phyloP scores from a whole-genome alignment of 257 asterid species.

The Primulina eburnea region DNA sequence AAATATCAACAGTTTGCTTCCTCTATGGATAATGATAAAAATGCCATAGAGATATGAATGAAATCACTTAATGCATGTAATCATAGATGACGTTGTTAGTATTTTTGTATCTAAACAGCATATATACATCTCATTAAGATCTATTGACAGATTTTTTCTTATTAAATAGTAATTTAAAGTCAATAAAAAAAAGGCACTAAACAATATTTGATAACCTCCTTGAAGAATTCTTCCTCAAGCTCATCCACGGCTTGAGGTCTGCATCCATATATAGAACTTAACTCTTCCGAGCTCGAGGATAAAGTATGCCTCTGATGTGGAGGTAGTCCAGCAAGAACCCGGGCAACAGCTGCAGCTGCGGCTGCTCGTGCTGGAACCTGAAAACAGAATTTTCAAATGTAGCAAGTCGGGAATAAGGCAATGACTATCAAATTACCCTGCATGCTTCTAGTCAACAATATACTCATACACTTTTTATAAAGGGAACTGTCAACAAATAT shows the following conservation, averaged over 20 bases:
- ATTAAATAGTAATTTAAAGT: slow-evolving; percentile 10
- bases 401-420: slow-evolving; percentile 13
- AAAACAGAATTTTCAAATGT: slow-evolving; percentile 17
- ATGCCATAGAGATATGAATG: not conserved
- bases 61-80: slow-evolving; percentile 19
- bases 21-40: slow-evolving; percentile 18
- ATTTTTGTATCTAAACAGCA: slow-evolving; percentile 1
- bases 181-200: slow-evolving; percentile 23
- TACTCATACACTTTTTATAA: not conserved
- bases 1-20: slow-evolving; percentile 18
- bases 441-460: not conserved
- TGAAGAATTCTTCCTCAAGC: slow-evolving; percentile 82
- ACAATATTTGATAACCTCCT: slow-evolving; percentile 62
- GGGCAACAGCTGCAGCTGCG: slow-evolving; percentile 97
- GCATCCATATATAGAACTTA: slow-evolving; percentile 84
- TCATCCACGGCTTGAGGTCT: slow-evolving; percentile 59
- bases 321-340: slow-evolving; percentile 89
- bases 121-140: slow-evolving; percentile 16
- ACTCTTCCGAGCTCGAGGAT: slow-evolving; percentile 77
- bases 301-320: slow-evolving; percentile 83
- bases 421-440: slow-evolving; percentile 12
- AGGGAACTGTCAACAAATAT: not conserved
- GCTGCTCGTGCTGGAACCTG: slow-evolving; percentile 99
- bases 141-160: not conserved
- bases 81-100: slow-evolving; percentile 14